phyloP scores from a whole-genome alignment of 306 rosid genomes.

The Rosa persica region DNA sequence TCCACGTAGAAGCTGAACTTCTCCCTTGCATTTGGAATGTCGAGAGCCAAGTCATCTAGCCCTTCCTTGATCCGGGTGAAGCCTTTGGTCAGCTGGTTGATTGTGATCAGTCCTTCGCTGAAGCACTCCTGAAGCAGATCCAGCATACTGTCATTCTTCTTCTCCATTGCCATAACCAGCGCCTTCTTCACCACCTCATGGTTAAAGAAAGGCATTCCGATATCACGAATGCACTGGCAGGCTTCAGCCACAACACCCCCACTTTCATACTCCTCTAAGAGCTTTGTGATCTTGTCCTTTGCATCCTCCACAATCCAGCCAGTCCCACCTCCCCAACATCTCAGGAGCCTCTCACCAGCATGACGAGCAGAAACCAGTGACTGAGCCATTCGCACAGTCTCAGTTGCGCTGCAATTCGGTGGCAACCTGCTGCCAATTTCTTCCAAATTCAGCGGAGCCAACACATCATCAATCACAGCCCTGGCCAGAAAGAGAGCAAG shows the following conservation, averaged over 20 bases:
- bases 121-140: slow-evolving; percentile 87
- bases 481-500: slow-evolving; percentile 89
- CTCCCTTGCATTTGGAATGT: slow-evolving; percentile 82
- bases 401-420: slow-evolving; percentile 67
- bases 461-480: slow-evolving; percentile 93
- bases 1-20: slow-evolving; percentile 73
- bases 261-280: slow-evolving; percentile 92
- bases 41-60: slow-evolving; percentile 92
- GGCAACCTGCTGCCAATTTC: slow-evolving; percentile 74
- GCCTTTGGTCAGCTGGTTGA: slow-evolving; percentile 89
- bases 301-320: slow-evolving; percentile 99
- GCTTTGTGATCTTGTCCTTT: slow-evolving; percentile 90
- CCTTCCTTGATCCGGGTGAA: slow-evolving; percentile 82
- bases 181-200: slow-evolving; percentile 99
- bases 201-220: slow-evolving; percentile 95
- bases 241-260: slow-evolving; percentile 90
- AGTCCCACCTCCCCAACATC: slow-evolving; percentile 99
- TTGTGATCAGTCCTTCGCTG: slow-evolving; percentile 86
- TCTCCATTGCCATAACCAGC: slow-evolving; percentile 97
- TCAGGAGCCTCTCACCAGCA: slow-evolving; percentile 91
- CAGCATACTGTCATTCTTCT: slow-evolving; percentile 87
- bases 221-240: slow-evolving; percentile 91
- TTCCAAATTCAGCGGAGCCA: slow-evolving; percentile 86
- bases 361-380: slow-evolving; percentile 86
- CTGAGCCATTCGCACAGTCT: slow-evolving; percentile 81